Percentiles rank a stretch among this genome's conserved stretches.
Conservation (phyloP, 139 green algal genomes). For the Coelastrella sp. region DNA sequence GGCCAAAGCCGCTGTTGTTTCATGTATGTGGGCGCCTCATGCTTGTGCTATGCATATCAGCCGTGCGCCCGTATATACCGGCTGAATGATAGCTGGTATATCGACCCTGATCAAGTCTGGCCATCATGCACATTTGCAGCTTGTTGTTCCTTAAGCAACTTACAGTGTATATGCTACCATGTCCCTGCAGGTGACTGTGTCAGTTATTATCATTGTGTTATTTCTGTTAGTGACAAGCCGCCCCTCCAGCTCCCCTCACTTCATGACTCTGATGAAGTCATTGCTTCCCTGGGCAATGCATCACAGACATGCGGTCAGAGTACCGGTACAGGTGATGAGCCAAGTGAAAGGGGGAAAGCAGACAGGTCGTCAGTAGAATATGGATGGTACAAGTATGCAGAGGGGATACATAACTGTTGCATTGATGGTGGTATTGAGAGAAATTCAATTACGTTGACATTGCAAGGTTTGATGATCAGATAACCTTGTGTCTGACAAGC, state of each 20-base stretch:
- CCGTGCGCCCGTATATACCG: background rate
- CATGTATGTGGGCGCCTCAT: background rate
- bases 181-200: constrained; percentile 57
- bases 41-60: background rate
- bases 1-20: background rate
- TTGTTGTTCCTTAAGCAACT: no score
- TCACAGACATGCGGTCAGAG: constrained; percentile 73
- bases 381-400: no score
- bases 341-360: no score
- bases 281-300: constrained; percentile 77
- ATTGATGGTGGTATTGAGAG: no score
- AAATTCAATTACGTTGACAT: no score
- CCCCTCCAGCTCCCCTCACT: background rate
- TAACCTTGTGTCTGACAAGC: no score
- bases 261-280: constrained; percentile 52
- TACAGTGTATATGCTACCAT: no score
- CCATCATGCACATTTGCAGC: constrained; percentile 33
- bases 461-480: no score
- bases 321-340: constrained; percentile 38
- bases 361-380: no score
- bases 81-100: background rate
- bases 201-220: constrained; percentile 53
- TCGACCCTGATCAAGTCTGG: no score
- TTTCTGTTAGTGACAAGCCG: constrained; percentile 42
- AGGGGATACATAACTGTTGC: no score